Percentiles rank a stretch among this genome's conserved stretches.
Conservation (phyloP, 179 eudicot genomes). For the Monotropa hypopitys region DNA sequence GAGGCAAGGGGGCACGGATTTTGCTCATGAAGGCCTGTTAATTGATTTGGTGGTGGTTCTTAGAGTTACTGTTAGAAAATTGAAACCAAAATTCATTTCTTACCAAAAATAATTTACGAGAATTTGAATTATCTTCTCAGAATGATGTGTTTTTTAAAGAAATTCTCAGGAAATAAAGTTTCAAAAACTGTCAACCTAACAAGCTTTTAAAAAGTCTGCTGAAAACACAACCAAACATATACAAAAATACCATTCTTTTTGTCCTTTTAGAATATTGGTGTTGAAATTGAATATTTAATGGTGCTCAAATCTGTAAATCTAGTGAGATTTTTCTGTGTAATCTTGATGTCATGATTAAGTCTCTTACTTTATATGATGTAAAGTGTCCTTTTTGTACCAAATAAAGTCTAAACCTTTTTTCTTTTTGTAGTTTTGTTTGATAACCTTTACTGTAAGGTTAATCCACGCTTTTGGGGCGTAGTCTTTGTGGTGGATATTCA, state of each 20-base stretch:
- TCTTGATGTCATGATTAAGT: neutral
- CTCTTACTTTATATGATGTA: neutral
- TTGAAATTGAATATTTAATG: neutral
- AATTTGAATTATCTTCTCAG: neutral
- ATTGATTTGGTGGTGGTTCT: neutral
- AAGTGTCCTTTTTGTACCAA: slow-evolving; percentile 8
- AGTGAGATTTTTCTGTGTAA: neutral
- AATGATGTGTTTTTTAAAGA: neutral
- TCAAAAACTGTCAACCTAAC: neutral
- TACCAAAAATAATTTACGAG: neutral
- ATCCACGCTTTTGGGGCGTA: slow-evolving; percentile 3
- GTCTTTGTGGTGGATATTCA: slow-evolving; percentile 3
- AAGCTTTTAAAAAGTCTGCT: neutral
- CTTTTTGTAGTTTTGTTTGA: slow-evolving; percentile 10
- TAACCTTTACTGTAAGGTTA: neutral
- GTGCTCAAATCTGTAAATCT: neutral
- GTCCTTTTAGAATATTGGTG: neutral
- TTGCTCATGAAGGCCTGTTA: neutral
- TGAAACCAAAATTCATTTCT: neutral
- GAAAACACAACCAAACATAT: neutral
- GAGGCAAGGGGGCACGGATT: too few relatives aligned
- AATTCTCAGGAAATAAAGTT: neutral
- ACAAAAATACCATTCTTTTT: neutral
- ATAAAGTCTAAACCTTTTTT: neutral
- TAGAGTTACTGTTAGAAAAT: neutral